A percentile compares a stretch with the other conserved stretches of the same genome.
These are phyloP conservation scores for Vitis vinifera DNA, from an alignment of 164 flowering plant genomes.

Conservation along the genomic window ASM3070453v1 NC_081805.1:5556501-5557000, in stretches of 20 bases:
- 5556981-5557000: neutral
- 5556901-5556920: slow-evolving; percentile 46
- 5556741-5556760: slow-evolving; percentile 50
- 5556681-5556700: slow-evolving; percentile 25
- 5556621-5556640: slow-evolving; percentile 30
- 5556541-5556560: slow-evolving; percentile 44
- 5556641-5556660: slow-evolving; percentile 25
- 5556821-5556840: slow-evolving; percentile 25
- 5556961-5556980: neutral
- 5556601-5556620: slow-evolving; percentile 26
- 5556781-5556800: slow-evolving; percentile 35
- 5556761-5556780: slow-evolving; percentile 56
- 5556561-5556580: slow-evolving; percentile 34
- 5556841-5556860: slow-evolving; percentile 61
- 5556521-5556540: slow-evolving; percentile 34
- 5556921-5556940: slow-evolving; percentile 65
- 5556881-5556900: slow-evolving; percentile 31
- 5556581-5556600: slow-evolving; percentile 33
- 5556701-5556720: slow-evolving; percentile 42
- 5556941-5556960: slow-evolving; percentile 43
- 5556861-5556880: slow-evolving; percentile 41
- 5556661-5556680: slow-evolving; percentile 36
- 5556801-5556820: slow-evolving; percentile 26
- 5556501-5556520: slow-evolving; percentile 35
- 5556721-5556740: slow-evolving; percentile 56